These are phyloP conservation scores for Colletotrichum cuscutae DNA, from an alignment of 2,329 filamentous ascomycete genomes.

Conservation along the genomic window DNA sequence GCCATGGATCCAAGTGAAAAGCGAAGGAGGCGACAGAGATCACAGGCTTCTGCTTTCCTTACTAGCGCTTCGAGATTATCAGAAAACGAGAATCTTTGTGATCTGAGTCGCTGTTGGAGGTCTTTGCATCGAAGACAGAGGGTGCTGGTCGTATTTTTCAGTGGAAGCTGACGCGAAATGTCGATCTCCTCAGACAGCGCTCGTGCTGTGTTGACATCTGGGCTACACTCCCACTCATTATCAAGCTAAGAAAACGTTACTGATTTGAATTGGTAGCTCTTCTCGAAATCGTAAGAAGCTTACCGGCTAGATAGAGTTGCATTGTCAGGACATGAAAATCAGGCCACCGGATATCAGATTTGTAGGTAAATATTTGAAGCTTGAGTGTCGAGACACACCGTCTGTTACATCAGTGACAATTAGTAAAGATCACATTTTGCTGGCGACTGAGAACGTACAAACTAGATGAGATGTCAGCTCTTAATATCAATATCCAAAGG, in stretches of 20 bases:
- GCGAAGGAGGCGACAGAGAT: not conserved
- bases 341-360: not conserved
- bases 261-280: not conserved
- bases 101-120: not conserved
- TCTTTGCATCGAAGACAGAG: not conserved
- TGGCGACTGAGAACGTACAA: not conserved
- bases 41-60: not conserved
- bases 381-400: not conserved
- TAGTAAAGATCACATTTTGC: not conserved
- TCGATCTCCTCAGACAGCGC: not conserved
- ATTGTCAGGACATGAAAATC: not conserved
- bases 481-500: not conserved
- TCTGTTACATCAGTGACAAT: not conserved
- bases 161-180: not conserved
- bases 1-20: not conserved
- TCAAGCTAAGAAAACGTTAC: not conserved
- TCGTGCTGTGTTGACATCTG: not conserved
- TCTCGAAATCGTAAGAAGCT: not conserved
- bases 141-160: not conserved
- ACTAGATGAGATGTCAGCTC: not conserved
- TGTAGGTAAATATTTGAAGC: not conserved
- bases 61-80: not conserved
- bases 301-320: not conserved
- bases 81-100: not conserved
- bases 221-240: not conserved